These are phyloP conservation scores for Venturia carpophila DNA, from an alignment of 2,329 filamentous ascomycete species.

Conservation along the genomic window DNA sequence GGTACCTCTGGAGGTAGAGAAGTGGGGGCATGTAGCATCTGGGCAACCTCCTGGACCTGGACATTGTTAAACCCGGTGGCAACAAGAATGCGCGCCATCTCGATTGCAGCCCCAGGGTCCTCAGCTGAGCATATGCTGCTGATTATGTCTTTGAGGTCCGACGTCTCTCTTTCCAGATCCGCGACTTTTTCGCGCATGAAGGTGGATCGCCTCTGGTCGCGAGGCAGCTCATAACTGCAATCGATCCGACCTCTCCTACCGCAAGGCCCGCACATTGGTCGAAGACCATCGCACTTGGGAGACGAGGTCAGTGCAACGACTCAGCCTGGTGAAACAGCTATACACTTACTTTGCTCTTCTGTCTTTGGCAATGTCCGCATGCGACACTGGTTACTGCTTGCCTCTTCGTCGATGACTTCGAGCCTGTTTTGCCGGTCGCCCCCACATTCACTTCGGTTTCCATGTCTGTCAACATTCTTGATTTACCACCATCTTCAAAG, in stretches of 20 bases:
- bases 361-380: conserved; percentile 14
- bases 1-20: not conserved
- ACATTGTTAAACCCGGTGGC: not conserved
- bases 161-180: conserved; percentile 13
- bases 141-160: conserved; percentile 11
- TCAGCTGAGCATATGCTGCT: conserved; percentile 1
- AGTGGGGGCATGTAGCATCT: not conserved
- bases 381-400: conserved; percentile 1
- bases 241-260: conserved; percentile 19
- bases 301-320: not conserved
- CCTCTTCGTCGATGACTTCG: conserved; percentile 11
- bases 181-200: conserved; percentile 20
- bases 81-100: not conserved
- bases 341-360: conserved; percentile 15
- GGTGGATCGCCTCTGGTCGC: conserved; percentile 21
- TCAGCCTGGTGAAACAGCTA: not conserved
- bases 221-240: conserved; percentile 21
- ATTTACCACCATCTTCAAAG: not conserved
- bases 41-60: not conserved
- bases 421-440: not conserved
- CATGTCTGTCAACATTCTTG: not conserved
- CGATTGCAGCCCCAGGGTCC: not conserved
- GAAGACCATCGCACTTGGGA: conserved; percentile 20
- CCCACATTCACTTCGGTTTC: not conserved
- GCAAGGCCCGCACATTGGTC: conserved; percentile 21